Percentiles rank a stretch among this genome's conserved stretches.
These are phyloP conservation scores for Scedosporium aurantiacum DNA, from an alignment of 2,329 filamentous ascomycete species.

Conservation along the genomic window DNA sequence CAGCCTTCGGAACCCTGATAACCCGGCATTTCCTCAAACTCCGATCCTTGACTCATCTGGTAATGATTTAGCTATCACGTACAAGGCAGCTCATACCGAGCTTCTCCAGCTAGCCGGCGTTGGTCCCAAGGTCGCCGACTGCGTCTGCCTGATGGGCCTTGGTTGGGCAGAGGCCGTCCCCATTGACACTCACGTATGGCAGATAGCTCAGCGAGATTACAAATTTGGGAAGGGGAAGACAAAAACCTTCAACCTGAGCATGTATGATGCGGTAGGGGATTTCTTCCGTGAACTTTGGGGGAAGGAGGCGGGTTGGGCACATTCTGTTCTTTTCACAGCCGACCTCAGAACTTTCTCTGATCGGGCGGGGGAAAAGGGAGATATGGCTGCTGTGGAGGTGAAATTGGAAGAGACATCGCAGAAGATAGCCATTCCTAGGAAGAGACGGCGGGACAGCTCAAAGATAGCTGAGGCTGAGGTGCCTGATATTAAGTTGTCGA, in stretches of 20 bases:
- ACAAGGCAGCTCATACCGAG: slow-evolving; percentile 68
- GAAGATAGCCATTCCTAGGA: not conserved
- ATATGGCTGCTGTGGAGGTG: slow-evolving; percentile 8
- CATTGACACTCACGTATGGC: slow-evolving; percentile 97
- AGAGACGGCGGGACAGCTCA: not conserved
- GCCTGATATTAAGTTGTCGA: not conserved
- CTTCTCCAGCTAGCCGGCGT: slow-evolving; percentile 75
- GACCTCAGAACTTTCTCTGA: slow-evolving; percentile 79
- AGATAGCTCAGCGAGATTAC: slow-evolving; percentile 94
- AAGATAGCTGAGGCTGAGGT: not conserved
- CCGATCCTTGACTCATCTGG: slow-evolving; percentile 21
- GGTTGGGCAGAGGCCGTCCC: slow-evolving; percentile 94
- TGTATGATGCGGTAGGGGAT: slow-evolving; percentile 82
- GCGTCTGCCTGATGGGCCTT: slow-evolving; percentile 89
- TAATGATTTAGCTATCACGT: slow-evolving; percentile 47
- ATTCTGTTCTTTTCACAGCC: slow-evolving; percentile 91
- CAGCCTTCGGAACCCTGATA: slow-evolving; percentile 65
- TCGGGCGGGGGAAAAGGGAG: slow-evolving; percentile 24
- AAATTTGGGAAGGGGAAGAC: slow-evolving; percentile 77
- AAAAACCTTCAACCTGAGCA: slow-evolving; percentile 76
- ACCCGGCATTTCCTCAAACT: slow-evolving; percentile 40
- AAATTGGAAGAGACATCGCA: slow-evolving; percentile 13
- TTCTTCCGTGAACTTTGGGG: slow-evolving; percentile 89
- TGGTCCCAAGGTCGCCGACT: slow-evolving; percentile 93
- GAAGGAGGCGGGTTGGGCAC: slow-evolving; percentile 89